phyloP scores from a whole-genome alignment of 768 basidiomycete species.

The Dioszegia aurantiaca region DNA sequence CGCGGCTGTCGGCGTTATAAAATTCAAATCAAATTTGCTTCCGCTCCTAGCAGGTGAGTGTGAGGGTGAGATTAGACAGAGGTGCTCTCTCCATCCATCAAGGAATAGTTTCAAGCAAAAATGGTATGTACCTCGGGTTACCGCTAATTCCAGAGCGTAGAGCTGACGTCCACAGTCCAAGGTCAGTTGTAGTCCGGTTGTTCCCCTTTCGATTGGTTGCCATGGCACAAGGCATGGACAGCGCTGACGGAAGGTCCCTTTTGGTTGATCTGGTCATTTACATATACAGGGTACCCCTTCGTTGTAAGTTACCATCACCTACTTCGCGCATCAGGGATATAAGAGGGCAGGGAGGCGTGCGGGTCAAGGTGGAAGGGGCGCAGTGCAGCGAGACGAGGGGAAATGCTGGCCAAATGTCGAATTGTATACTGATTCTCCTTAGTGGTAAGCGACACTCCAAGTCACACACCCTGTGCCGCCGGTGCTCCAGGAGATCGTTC shows the following conservation, averaged over 20 bases:
- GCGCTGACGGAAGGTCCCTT: slow-evolving; percentile 72
- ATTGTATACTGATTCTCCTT: neutral
- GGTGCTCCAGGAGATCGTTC: slow-evolving; percentile 92
- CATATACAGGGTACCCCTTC: slow-evolving; percentile 78
- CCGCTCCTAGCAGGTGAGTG: no score
- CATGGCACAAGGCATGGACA: slow-evolving; percentile 7
- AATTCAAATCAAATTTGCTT: slow-evolving; percentile 1
- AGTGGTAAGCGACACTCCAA: slow-evolving; percentile 94
- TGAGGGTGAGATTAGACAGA: no score
- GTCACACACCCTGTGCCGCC: slow-evolving; percentile 93
- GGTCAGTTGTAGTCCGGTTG: slow-evolving; percentile 26
- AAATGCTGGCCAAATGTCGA: neutral
- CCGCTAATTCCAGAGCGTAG: neutral
- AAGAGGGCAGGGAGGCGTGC: neutral
- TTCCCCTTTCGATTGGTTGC: neutral
- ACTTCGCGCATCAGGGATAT: neutral
- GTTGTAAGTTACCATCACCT: slow-evolving; percentile 63
- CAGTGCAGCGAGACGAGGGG: no score
- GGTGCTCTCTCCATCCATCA: slow-evolving; percentile 30
- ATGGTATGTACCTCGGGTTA: slow-evolving; percentile 32
- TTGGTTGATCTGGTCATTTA: slow-evolving; percentile 46
- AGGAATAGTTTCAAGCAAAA: slow-evolving; percentile 25
- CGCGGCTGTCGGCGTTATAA: slow-evolving; percentile 19
- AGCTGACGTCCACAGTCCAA: slow-evolving; percentile 24
- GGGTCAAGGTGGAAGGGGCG: neutral